Evolutionary conservation across 2,329 filamentous ascomycete species (phyloP).

Genomic region (Colletotrichum lentis): DNA sequence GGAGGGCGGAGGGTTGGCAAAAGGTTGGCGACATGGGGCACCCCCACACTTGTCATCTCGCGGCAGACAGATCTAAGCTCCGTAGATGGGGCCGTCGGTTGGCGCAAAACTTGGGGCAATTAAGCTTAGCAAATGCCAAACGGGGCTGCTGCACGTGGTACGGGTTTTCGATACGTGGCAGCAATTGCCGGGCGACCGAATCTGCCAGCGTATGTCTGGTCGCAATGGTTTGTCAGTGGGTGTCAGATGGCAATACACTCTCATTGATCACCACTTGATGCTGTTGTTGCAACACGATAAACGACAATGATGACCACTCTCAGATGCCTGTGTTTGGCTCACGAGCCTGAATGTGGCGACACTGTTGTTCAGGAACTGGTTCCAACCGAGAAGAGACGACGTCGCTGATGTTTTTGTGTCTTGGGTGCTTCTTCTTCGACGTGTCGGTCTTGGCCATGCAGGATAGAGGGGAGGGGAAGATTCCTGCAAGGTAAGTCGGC

Average conservation of each 20-base stretch:
- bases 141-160: slow-evolving; percentile 23
- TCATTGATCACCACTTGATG: neutral
- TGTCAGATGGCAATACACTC: neutral
- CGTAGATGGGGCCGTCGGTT: slow-evolving; percentile 31
- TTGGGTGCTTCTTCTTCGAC: neutral
- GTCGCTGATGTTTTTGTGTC: neutral
- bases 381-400: no score
- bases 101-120: slow-evolving; percentile 29
- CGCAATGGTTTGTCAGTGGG: neutral
- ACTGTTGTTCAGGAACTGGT: neutral
- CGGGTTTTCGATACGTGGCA: slow-evolving; percentile 25
- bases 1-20: slow-evolving; percentile 19
- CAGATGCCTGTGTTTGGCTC: neutral
- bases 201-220: neutral
- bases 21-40: slow-evolving; percentile 18
- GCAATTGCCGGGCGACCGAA: slow-evolving; percentile 4
- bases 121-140: slow-evolving; percentile 37
- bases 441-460: neutral
- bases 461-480: neutral
- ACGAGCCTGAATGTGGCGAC: neutral
- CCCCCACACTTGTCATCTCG: slow-evolving; percentile 37
- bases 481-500: slow-evolving; percentile 13
- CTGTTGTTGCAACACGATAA: neutral
- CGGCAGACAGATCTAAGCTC: slow-evolving; percentile 38
- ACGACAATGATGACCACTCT: neutral